Conservation (phyloP, 1,284 basidiomycete species). For the Pterula multifida region DNA sequence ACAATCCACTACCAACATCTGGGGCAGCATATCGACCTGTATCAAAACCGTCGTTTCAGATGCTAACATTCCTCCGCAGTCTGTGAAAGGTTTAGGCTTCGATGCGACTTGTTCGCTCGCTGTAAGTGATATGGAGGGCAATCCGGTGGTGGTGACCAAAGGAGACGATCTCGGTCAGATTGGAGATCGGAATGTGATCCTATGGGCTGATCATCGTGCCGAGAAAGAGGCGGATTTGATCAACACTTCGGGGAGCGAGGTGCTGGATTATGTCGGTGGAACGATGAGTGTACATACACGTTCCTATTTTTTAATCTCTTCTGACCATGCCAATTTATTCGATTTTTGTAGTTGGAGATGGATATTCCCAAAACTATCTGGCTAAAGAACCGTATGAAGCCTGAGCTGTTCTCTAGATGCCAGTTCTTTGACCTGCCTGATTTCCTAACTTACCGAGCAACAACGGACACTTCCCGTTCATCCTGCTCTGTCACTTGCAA, state of each 20-base stretch:
- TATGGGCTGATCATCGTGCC: conserved; percentile 94
- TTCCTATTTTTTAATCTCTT: not conserved
- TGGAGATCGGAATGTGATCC: conserved; percentile 75
- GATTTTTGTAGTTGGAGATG: conserved; percentile 72
- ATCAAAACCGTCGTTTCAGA: conserved; percentile 59
- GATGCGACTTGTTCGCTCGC: conserved; percentile 96
- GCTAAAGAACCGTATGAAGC: conserved; percentile 84
- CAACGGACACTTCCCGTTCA: conserved; percentile 68
- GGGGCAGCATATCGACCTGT: conserved; percentile 65
- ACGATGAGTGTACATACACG: conserved; percentile 75
- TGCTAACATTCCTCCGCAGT: conserved; percentile 46
- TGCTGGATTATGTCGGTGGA: conserved; percentile 92
- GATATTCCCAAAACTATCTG: conserved; percentile 95
- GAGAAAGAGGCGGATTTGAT: conserved; percentile 86
- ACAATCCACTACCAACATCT: conserved; percentile 83
- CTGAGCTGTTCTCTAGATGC: conserved; percentile 65
- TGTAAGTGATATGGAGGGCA: conserved; percentile 66
- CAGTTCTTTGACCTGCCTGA: conserved; percentile 98
- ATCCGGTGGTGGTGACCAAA: conserved; percentile 72
- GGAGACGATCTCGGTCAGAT: conserved; percentile 48
- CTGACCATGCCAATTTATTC: not conserved
- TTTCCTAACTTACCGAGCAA: conserved; percentile 91
- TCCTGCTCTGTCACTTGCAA: conserved; percentile 95
- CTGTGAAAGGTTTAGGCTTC: conserved; percentile 87
- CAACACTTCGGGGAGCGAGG: conserved; percentile 75